Base-by-base conservation (phyloP, 2,329 filamentous ascomycete species). In the Pseudocercospora eumusae region DNA sequence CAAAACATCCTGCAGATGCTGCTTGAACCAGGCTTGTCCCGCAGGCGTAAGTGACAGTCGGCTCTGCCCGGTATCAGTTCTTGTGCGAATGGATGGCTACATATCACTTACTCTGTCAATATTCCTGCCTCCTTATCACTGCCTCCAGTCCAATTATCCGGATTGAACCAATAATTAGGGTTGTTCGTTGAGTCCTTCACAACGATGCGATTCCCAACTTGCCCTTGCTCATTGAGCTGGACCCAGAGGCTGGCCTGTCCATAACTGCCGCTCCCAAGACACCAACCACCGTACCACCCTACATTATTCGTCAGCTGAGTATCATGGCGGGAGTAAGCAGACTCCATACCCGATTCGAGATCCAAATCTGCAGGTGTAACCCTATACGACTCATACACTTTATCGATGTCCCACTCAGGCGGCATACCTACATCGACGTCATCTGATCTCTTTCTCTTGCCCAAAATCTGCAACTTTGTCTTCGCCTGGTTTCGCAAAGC, bases 161-260 rank as follows among this genome's bases (percentile, higher is more conserved):
- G 7, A 10, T 40, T 9, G 28, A 21, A 25, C 42, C 25, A 21
- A 36, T 10, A 54, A 11, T 25, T 13, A 49, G 21, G 18, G 4
- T 4, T 33, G 4, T 4, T 33, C n/a, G 13, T 23, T 18, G 40
- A 18, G 23, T 62, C 60, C 40, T 62, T 62, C 40, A 62, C 36
- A 18, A 42, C 50, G 18, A 59, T 42, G 18, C 60, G 56, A 49
- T 62, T 52, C 8, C 42, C 33, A 11, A 62, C 55, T 5, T 25
- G 40, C 15, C 60, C 56, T 6, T 21, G 10, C 5, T 23, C 23
- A 9, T 47, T 40, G 36, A 40, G 36, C 36, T 40, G 36, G 15
- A 40, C 15, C 36, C 36, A 40, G 4, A 40, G 36, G 36, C 36
- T 8, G n/a, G 36, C 36, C 36, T 40, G 15, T 40, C 36, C 36